Conservation (phyloP, 148 eudicot genomes). For the Heliamphora exappendiculata region DNA sequence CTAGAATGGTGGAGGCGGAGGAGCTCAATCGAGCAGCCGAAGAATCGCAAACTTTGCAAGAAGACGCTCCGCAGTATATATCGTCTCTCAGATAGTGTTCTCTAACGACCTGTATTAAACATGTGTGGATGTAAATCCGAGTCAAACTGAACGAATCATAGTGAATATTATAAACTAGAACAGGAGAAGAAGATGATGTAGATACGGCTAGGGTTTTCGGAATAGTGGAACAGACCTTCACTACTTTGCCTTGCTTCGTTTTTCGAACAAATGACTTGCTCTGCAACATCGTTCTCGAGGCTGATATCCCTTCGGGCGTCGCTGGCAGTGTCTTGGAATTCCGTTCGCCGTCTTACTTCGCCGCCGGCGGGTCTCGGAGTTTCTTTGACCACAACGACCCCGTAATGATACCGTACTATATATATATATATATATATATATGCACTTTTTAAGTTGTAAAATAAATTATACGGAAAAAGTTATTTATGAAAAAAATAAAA, state of each 20-base stretch:
- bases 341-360: not conserved
- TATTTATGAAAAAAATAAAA: no score
- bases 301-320: not conserved
- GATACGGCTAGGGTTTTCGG: constrained; percentile 9
- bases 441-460: no score
- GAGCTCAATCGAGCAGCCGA: constrained; percentile 53
- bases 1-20: constrained; percentile 40
- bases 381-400: no score
- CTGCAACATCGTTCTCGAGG: constrained; percentile 50
- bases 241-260: constrained; percentile 76
- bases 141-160: not conserved
- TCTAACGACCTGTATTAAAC: constrained; percentile 65
- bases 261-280: constrained; percentile 63
- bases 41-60: constrained; percentile 62
- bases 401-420: no score
- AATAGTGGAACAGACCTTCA: constrained; percentile 41
- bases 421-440: not conserved
- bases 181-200: not conserved
- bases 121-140: not conserved
- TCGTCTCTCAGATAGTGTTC: constrained; percentile 94
- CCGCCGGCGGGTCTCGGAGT: not conserved
- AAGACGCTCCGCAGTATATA: constrained; percentile 74
- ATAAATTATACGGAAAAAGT: no score
- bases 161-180: not conserved
- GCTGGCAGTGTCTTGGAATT: not conserved